Base-by-base conservation (phyloP, 2,329 filamentous ascomycete species). In the Amesomyces nigricolor region DNA sequence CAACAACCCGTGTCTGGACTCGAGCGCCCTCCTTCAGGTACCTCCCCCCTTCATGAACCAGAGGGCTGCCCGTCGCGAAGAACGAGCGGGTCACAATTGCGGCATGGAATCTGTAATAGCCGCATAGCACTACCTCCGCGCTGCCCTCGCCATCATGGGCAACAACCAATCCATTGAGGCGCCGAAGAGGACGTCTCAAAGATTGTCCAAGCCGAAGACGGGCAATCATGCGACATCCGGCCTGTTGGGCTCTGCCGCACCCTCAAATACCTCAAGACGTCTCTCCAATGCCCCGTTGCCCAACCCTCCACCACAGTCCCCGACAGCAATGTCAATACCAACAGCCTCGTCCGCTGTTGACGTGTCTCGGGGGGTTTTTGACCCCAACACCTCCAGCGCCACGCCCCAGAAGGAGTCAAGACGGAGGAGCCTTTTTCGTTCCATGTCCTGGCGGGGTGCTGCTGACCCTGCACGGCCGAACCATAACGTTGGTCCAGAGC, bases 151-250 rank as follows among this genome's bases (percentile, higher is more conserved):
- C 64, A 68, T 54, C 61, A 81, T 81, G 78, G 78, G 78, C 53
- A 81, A 81, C 65, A 67, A 71, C 45, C 67, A 74, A 54, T 81
- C 72, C 62, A 74, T 78, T 67, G 71, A 71, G 65, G 67, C 69
- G 58, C 62, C 62, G 59, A 68, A 65, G 56, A 70, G 66, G 63
- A 55, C 68, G 52, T 67, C 74, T 65, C 75, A 79, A 60, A 80
- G 74, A 69, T 72, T 81, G 58, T 78, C 75, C 49, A 81, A 81
- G 65, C 74, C 76, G 57, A 75, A 71, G 57, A 73, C 71, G 37
- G 70, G 68, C 53, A 74, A 68, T 60, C 70, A 69, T 67, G 67
- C 69, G 51, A 68, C 73, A 68, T 68, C 72, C 68, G 70, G 71
- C 60, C 70, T 75, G 66, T 68, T 73, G 62, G 72, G 65, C 65